These are phyloP conservation scores for Leptoxyphium fumago DNA, from an alignment of 2,329 filamentous ascomycete species.

Conservation along the genomic window DNA sequence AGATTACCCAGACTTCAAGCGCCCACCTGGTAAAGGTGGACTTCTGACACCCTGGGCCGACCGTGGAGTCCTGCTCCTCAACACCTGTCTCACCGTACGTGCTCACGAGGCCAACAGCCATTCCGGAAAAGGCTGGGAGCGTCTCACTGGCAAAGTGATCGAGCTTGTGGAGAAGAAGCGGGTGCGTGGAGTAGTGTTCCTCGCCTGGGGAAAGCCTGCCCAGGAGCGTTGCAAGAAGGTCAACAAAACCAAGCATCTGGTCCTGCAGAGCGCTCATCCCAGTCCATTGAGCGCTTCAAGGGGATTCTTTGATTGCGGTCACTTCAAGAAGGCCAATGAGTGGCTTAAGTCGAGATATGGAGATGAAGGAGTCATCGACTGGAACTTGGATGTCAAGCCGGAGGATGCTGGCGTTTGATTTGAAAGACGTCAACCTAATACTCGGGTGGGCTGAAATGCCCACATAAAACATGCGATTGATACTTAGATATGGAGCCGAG, in stretches of 20 bases:
- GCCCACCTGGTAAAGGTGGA: slow-evolving; percentile 64
- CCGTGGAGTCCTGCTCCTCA: slow-evolving; percentile 80
- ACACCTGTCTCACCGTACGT: slow-evolving; percentile 87
- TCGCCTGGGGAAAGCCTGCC: slow-evolving; percentile 85
- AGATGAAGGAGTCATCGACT: slow-evolving; percentile 66
- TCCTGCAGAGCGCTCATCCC: slow-evolving; percentile 78
- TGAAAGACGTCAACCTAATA: no score
- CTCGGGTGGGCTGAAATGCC: no score
- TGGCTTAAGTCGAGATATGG: slow-evolving; percentile 76
- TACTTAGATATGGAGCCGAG: no score
- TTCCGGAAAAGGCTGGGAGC: slow-evolving; percentile 77
- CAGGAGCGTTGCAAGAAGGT: slow-evolving; percentile 64
- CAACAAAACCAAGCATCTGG: slow-evolving; percentile 58
- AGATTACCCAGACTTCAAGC: slow-evolving; percentile 66
- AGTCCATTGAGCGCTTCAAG: slow-evolving; percentile 74
- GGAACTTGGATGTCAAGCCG: slow-evolving; percentile 46
- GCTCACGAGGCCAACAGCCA: slow-evolving; percentile 81
- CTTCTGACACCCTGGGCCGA: slow-evolving; percentile 89
- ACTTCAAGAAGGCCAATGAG: slow-evolving; percentile 69
- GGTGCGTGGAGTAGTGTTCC: slow-evolving; percentile 72
- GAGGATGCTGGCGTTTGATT: slow-evolving; percentile 25
- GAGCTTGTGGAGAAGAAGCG: slow-evolving; percentile 69
- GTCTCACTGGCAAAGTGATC: slow-evolving; percentile 81
- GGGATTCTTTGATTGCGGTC: slow-evolving; percentile 58
- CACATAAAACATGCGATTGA: no score